These are phyloP conservation scores for Ceratobasidium sp. DNA, from an alignment of 1,284 basidiomycete genomes.

Conservation along the genomic window DNA sequence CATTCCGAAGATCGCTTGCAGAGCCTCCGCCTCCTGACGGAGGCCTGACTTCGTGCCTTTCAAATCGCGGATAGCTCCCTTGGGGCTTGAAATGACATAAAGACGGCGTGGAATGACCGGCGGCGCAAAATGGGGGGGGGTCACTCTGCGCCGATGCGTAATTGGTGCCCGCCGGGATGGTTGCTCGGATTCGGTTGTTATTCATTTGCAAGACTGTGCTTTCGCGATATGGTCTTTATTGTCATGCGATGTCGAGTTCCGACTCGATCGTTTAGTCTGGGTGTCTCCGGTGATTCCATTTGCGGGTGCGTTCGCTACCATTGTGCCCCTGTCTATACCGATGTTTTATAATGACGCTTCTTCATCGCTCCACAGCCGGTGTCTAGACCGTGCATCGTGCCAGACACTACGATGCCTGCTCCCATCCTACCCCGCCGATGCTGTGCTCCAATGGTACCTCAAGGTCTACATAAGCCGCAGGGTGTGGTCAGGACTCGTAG, in stretches of 20 bases:
- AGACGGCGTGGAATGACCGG: background rate
- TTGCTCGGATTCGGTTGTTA: conserved; percentile 1
- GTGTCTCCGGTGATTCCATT: conserved; percentile 8
- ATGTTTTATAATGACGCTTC: conserved; percentile 22
- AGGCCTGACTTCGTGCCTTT: conserved; percentile 6
- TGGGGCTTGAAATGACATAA: background rate
- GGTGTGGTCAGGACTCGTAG: conserved; percentile 5
- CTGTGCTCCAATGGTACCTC: conserved; percentile 26
- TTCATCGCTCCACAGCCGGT: conserved; percentile 27
- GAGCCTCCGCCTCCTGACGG: conserved; percentile 2
- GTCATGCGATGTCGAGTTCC: background rate
- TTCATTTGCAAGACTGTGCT: background rate
- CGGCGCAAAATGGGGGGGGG: conserved; percentile 17
- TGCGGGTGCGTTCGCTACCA: conserved; percentile 1
- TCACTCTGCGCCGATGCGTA: conserved; percentile 24
- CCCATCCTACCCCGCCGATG: conserved; percentile 19
- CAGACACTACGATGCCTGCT: background rate
- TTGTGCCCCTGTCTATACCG: background rate
- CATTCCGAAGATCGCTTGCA: conserved; percentile 5
- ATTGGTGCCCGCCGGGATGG: conserved; percentile 15
- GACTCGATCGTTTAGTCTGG: conserved; percentile 15
- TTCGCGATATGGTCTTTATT: background rate
- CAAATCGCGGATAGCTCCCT: background rate
- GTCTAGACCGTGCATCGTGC: conserved; percentile 36
- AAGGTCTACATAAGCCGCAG: conserved; percentile 16